Evolutionary conservation across 139 green algal genomes (phyloP).

Genomic region (Chlamydomonas asymmetrica): DNA sequence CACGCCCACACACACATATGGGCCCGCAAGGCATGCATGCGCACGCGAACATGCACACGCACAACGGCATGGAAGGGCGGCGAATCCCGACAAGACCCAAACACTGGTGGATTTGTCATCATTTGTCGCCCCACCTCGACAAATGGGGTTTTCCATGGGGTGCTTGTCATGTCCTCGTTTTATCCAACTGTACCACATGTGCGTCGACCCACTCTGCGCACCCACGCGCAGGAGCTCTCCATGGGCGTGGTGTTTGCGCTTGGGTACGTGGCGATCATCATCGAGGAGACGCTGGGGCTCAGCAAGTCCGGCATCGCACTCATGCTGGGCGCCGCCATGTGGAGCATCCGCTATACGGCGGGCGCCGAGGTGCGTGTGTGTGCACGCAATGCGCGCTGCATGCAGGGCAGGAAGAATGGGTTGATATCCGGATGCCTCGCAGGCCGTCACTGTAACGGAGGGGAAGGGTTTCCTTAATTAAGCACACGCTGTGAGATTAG

Average conservation of each 20-base stretch:
- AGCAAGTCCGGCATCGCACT: conserved; percentile 71
- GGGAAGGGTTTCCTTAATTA: too few species aligned
- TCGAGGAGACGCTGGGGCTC: conserved; percentile 72
- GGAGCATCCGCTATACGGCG: conserved; percentile 56
- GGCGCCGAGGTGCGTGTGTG: conserved; percentile 6
- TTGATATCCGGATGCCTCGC: too few species aligned
- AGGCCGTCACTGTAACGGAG: too few species aligned
- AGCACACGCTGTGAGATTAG: too few species aligned
- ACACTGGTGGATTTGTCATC: background rate
- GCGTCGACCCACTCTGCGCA: too few species aligned
- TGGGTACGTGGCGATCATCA: conserved; percentile 72
- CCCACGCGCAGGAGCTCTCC: conserved; percentile 23
- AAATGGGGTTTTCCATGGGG: background rate
- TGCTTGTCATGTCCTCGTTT: background rate
- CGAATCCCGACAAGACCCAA: background rate
- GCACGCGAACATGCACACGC: background rate
- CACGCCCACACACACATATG: background rate
- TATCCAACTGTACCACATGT: background rate
- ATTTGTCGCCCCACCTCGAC: background rate
- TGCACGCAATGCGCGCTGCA: background rate
- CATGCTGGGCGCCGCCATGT: conserved; percentile 73
- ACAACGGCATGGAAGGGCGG: background rate
- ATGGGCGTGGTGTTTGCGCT: conserved; percentile 52
- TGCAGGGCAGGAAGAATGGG: too few species aligned
- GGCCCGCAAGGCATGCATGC: background rate